Conservation (phyloP, 768 basidiomycete genomes). For the Tulasnella sp. region DNA sequence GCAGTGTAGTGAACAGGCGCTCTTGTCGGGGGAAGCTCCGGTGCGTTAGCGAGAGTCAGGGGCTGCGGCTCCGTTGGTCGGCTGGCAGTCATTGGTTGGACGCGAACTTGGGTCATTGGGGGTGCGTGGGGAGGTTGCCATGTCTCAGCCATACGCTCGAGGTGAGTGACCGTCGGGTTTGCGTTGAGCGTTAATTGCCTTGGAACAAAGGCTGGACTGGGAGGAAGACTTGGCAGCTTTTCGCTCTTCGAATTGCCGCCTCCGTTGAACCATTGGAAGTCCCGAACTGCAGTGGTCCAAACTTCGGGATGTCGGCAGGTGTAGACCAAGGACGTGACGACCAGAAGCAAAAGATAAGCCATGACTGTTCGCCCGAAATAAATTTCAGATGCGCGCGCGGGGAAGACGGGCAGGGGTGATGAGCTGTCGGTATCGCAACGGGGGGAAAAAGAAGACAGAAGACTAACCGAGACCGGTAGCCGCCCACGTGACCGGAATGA, state of each 20-base stretch:
- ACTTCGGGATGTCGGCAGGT: slow-evolving; percentile 18
- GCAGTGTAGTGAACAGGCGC: slow-evolving; percentile 23
- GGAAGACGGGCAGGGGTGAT: background rate
- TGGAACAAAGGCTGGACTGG: slow-evolving; percentile 15
- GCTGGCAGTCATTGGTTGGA: background rate
- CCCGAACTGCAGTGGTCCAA: slow-evolving; percentile 11
- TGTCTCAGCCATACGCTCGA: slow-evolving; percentile 19
- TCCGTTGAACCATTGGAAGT: slow-evolving; percentile 28
- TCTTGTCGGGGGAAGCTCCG: slow-evolving; percentile 22
- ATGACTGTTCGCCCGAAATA: slow-evolving; percentile 8
- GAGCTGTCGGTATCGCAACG: slow-evolving; percentile 15
- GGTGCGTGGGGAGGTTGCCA: slow-evolving; percentile 11
- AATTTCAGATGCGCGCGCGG: background rate
- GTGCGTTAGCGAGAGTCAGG: slow-evolving; percentile 18
- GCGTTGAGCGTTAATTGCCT: background rate
- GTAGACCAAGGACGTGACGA: slow-evolving; percentile 16
- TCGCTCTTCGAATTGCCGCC: slow-evolving; percentile 12
- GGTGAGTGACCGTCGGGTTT: background rate
- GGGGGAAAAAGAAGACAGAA: background rate
- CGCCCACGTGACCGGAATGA: slow-evolving; percentile 24
- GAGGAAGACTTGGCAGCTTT: slow-evolving; percentile 10
- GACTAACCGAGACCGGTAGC: slow-evolving; percentile 17
- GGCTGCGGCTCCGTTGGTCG: slow-evolving; percentile 22
- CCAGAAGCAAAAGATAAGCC: slow-evolving; percentile 17
- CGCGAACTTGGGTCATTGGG: background rate